Conservation (phyloP, 1,284 basidiomycete species). For the Amylostereum chailletii region DNA sequence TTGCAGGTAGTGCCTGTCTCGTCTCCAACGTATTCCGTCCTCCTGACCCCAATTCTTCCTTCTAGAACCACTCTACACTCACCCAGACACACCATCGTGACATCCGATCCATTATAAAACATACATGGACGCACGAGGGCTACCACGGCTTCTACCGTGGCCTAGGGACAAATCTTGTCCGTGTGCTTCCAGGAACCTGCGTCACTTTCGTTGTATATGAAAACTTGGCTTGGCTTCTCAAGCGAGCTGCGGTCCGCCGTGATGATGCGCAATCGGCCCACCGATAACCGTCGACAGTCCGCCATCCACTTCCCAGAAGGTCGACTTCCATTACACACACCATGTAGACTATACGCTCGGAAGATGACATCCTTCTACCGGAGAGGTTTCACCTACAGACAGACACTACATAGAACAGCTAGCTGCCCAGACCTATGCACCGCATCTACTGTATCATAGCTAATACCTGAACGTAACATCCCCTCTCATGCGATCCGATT, state of each 20-base stretch:
- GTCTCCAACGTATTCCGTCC: not conserved
- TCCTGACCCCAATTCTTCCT: not conserved
- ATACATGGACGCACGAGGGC: conserved; percentile 80
- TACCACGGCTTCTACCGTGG: conserved; percentile 90
- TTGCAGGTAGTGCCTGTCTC: conserved; percentile 61
- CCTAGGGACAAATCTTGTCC: conserved; percentile 85
- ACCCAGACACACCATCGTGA: conserved; percentile 59
- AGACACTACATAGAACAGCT: too few relatives aligned
- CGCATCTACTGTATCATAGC: too few relatives aligned
- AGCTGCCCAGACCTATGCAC: too few relatives aligned
- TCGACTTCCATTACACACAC: too few relatives aligned
- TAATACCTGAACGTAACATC: too few relatives aligned
- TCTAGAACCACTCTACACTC: conserved; percentile 50
- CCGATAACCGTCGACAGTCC: too few relatives aligned
- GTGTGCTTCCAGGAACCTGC: conserved; percentile 94
- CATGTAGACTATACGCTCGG: too few relatives aligned
- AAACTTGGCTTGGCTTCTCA: conserved; percentile 81
- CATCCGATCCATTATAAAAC: conserved; percentile 72
- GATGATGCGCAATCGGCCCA: conserved; percentile 7
- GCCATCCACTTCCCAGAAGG: too few relatives aligned
- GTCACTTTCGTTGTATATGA: conserved; percentile 99
- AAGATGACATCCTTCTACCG: too few relatives aligned
- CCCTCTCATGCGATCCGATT: too few relatives aligned
- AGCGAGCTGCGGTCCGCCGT: conserved; percentile 42
- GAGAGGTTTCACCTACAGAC: too few relatives aligned